These are phyloP conservation scores for Exophiala alcalophila DNA, from an alignment of 2,329 filamentous ascomycete genomes.

Conservation along the genomic window DNA sequence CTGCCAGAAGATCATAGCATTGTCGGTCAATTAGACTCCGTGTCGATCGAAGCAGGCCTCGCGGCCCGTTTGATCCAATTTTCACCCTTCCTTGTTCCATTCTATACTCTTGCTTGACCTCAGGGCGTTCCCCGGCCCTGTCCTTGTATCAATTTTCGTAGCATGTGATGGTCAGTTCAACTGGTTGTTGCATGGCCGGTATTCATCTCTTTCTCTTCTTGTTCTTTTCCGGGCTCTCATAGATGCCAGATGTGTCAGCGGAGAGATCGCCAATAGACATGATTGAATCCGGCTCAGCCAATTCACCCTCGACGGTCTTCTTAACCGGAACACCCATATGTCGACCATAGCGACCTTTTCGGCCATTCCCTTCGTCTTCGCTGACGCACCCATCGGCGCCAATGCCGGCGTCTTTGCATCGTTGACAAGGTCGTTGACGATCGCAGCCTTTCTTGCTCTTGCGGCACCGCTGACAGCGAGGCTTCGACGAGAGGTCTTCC, in stretches of 20 bases:
- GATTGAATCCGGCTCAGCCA: constrained; percentile 56
- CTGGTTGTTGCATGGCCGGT: no score
- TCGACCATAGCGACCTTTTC: constrained; percentile 83
- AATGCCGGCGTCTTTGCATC: constrained; percentile 94
- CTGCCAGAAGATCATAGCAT: constrained; percentile 9
- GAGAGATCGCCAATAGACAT: constrained; percentile 34
- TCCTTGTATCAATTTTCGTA: no score
- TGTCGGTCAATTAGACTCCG: constrained; percentile 13
- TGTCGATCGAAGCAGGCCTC: no score
- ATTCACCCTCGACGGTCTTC: constrained; percentile 46
- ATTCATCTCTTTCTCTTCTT: constrained; percentile 66
- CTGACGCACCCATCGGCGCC: constrained; percentile 91
- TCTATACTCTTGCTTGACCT: constrained; percentile 22
- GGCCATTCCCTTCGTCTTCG: constrained; percentile 95
- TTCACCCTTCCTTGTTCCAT: constrained; percentile 6
- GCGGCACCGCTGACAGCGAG: constrained; percentile 93
- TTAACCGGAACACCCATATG: constrained; percentile 68
- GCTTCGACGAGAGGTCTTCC: constrained; percentile 90
- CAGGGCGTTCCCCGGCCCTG: no score
- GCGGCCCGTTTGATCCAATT: constrained; percentile 20
- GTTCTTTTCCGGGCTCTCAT: constrained; percentile 54
- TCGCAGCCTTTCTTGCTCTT: constrained; percentile 99
- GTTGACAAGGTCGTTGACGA: constrained; percentile 87
- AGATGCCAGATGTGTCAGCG: constrained; percentile 33
- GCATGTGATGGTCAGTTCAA: no score